Conservation (phyloP, 169 alveolate species). For the Amoebophrya sp. region DNA sequence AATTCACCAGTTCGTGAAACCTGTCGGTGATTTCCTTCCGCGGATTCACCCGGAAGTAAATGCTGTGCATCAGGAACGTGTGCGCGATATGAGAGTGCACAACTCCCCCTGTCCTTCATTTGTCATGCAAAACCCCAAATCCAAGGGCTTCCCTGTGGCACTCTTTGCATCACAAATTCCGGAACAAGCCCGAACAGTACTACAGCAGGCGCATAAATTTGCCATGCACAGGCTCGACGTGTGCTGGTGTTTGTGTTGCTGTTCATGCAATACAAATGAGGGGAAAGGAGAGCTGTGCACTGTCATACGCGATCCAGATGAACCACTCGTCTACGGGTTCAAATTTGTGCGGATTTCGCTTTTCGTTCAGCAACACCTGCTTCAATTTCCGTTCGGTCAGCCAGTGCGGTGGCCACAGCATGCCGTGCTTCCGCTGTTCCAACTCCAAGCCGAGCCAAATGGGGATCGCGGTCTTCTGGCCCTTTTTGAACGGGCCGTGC, state of each 20-base stretch:
- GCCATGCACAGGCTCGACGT: too few species aligned
- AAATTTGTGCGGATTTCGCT: background rate
- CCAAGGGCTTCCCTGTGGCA: too few species aligned
- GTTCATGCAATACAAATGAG: too few species aligned
- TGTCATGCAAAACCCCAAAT: too few species aligned
- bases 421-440: background rate
- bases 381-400: background rate
- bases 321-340: background rate
- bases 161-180: too few species aligned
- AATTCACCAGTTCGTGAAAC: background rate
- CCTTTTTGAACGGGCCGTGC: background rate
- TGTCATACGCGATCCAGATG: background rate
- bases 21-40: background rate
- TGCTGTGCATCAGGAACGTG: background rate
- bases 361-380: background rate
- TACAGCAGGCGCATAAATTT: too few species aligned
- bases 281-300: too few species aligned
- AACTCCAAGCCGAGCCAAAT: background rate
- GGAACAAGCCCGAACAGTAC: too few species aligned
- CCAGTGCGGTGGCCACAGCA: background rate
- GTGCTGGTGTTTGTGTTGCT: too few species aligned
- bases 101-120: too few species aligned
- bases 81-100: too few species aligned
- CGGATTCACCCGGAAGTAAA: background rate
- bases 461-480: background rate